Evolutionary conservation across 805 yeast genomes (phyloP), one percentile per base, ranked within the genome.

Genomic region (Starmerella stellata): DNA sequence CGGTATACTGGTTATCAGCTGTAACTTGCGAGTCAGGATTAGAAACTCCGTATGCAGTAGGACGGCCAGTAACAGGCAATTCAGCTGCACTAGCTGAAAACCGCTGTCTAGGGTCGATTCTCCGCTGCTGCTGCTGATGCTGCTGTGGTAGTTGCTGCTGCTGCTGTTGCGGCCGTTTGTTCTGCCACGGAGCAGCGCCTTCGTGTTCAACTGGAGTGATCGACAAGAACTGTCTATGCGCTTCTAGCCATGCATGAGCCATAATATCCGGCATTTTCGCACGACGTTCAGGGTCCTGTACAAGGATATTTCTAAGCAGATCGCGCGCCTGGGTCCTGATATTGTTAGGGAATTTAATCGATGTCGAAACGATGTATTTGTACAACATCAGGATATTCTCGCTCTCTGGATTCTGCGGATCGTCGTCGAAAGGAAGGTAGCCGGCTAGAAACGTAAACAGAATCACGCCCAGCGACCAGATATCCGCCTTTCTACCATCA

Each of bases 391-490:
- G 80, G 53, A 90, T 87, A 58, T 90, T 92, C 40, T 85, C 79
- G 37, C 95, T 94, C 55, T 87, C 95, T 27, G 95, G 96, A 54
- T 90, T 90, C 39, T 78, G 77, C 17, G 94, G 90, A 57, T 90
- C 98, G 58, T 90, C 98, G 54, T 90, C 98, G 64, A 82, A 90
- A 1, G 98, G 98, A 44, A 90, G 66, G 58, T 90, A 90, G 2
- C 98, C 98, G 0, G 96, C 87, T 36, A 90, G 65, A 94, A 90
- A 90, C 9, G 96, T 95, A 54, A 83, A 90, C 32, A 90, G 61
- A 38, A 90, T 90, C 21, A 90, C 85, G 43, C 98, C 98, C 51
- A 93, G 74, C 0, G 95, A 81, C 98, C 98, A 90, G 32, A 85
- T 78, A 59, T 90, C 98, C 24, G 82, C 95, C 58, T 82, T 83